Percentiles rank a stretch among this genome's conserved stretches.
Conservation (phyloP, 805 yeast species). For the Zygotorulaspora sp. region DNA sequence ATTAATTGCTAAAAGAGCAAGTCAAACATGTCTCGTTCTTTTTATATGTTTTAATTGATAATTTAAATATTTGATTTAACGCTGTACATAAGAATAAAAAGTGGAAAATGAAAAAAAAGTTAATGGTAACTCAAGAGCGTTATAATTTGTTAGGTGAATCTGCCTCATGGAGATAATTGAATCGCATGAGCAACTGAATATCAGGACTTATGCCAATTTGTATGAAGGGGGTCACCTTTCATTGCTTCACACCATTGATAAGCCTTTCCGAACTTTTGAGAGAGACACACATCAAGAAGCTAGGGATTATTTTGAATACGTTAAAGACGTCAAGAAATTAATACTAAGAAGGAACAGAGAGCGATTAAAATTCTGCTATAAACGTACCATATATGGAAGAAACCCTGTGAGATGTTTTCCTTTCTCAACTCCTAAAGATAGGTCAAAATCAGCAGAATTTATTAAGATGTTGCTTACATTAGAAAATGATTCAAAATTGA, state of each 20-base stretch:
- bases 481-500: neutral
- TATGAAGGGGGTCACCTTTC: conserved; percentile 11
- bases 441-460: neutral
- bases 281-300: neutral
- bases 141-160: too few relatives aligned
- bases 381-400: conserved; percentile 7
- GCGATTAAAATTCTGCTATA: conserved; percentile 5
- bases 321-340: conserved; percentile 1
- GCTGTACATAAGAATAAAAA: too few relatives aligned
- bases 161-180: neutral
- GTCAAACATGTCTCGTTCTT: too few relatives aligned
- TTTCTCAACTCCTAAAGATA: conserved; percentile 1
- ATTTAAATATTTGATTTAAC: too few relatives aligned
- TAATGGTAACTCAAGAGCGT: too few relatives aligned
- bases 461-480: neutral
- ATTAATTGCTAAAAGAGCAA: too few relatives aligned
- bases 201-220: conserved; percentile 3
- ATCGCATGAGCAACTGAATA: neutral
- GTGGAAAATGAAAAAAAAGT: too few relatives aligned
- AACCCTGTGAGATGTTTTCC: conserved; percentile 11
- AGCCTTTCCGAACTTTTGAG: conserved; percentile 5
- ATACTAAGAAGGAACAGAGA: neutral
- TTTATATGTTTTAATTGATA: too few relatives aligned
- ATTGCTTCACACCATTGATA: conserved; percentile 4
- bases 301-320: neutral